A percentile compares a stretch with the other conserved stretches of the same genome.
Evolutionary conservation across 495 filamentous ascomycete species (phyloP).

Genomic region (Hypoxylon fragiforme): DNA sequence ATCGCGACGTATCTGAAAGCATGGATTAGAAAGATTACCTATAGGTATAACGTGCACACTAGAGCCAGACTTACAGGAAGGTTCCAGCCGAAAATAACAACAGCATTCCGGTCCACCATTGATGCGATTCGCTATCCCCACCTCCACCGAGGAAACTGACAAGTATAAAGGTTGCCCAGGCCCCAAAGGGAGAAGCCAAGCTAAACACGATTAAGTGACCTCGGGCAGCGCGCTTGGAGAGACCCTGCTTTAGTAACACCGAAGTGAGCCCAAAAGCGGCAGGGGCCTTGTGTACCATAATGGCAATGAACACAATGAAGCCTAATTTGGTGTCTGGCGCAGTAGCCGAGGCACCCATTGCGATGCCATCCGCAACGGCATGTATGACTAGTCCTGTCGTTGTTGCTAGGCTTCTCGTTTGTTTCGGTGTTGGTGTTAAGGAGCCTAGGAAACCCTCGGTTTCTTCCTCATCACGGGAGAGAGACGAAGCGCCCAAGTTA

Average conservation of each 20-base stretch:
- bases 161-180: constrained; percentile 77
- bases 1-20: constrained; percentile 85
- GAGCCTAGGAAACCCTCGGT: constrained; percentile 57
- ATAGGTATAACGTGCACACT: too few relatives aligned
- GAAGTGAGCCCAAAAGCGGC: constrained; percentile 94
- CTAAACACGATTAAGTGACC: constrained; percentile 89
- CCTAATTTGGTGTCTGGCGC: constrained; percentile 71
- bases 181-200: constrained; percentile 85
- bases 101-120: constrained; percentile 91
- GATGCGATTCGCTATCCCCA: constrained; percentile 47
- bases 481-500: constrained; percentile 62
- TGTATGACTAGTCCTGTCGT: constrained; percentile 96
- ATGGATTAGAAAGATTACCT: constrained; percentile 31
- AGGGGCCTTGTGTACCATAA: constrained; percentile 96
- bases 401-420: constrained; percentile 64
- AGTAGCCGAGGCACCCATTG: constrained; percentile 82
- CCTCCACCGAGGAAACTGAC: constrained; percentile 68
- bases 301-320: constrained; percentile 90
- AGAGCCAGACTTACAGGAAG: constrained; percentile 82
- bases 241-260: constrained; percentile 82
- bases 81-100: constrained; percentile 92
- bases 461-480: constrained; percentile 49
- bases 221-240: constrained; percentile 81
- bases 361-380: constrained; percentile 94
- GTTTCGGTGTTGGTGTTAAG: constrained; percentile 53